Evolutionary conservation across 164 flowering plant genomes (phyloP).

Genomic region (Chimonanthus praecox): DNA sequence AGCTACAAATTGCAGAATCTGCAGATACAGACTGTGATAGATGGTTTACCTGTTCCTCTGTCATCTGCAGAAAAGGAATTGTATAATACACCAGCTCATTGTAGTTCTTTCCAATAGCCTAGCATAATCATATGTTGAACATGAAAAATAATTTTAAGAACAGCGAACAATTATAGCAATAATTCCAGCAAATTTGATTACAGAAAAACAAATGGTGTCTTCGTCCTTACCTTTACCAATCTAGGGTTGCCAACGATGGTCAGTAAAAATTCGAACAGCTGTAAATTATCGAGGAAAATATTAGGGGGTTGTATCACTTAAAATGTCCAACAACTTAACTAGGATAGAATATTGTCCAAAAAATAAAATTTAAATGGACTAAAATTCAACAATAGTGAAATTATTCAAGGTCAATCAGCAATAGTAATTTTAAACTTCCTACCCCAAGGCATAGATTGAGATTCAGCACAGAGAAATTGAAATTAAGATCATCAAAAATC

Average conservation of each 20-base stretch:
- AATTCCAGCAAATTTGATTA: neutral
- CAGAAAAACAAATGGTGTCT: neutral
- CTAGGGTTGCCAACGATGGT: slow-evolving; percentile 66
- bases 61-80: slow-evolving; percentile 79
- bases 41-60: slow-evolving; percentile 74
- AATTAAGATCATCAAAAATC: too few species aligned
- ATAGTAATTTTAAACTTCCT: neutral
- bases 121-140: slow-evolving; percentile 10
- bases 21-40: neutral
- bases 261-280: slow-evolving; percentile 84
- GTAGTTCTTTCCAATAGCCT: slow-evolving; percentile 57
- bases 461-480: too few species aligned
- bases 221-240: slow-evolving; percentile 48
- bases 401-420: neutral
- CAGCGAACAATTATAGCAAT: neutral
- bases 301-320: neutral
- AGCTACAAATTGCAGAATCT: neutral
- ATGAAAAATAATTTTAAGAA: neutral
- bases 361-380: too few species aligned
- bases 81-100: slow-evolving; percentile 78
- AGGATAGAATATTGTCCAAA: neutral
- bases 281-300: slow-evolving; percentile 17
- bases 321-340: neutral
- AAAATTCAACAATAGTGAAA: neutral
- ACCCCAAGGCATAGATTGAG: too few species aligned